Conservation (phyloP, 2,329 filamentous ascomycete genomes). For the Blastomyces silverae region DNA sequence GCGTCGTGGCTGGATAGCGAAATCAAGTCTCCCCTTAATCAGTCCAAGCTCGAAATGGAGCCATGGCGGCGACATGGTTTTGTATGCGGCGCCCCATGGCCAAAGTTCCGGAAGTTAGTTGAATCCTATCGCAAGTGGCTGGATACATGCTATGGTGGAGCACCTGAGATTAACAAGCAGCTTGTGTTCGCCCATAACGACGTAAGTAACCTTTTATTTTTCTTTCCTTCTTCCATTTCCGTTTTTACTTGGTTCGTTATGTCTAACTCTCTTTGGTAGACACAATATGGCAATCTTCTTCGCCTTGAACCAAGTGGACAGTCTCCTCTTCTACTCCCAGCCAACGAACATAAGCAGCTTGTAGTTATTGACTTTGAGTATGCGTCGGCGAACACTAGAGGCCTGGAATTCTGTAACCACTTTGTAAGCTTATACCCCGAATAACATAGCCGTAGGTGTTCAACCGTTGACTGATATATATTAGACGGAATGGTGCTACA, state of each 20-base stretch:
- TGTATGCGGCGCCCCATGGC: constrained; percentile 80
- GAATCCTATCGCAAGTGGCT: constrained; percentile 71
- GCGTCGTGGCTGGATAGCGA: constrained; percentile 52
- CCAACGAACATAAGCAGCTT: constrained; percentile 91
- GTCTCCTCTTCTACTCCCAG: constrained; percentile 78
- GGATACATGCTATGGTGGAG: constrained; percentile 62
- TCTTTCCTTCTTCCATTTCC: background rate
- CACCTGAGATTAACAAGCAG: constrained; percentile 59
- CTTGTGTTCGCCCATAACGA: constrained; percentile 98
- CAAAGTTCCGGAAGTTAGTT: constrained; percentile 64
- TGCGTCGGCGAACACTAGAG: constrained; percentile 77
- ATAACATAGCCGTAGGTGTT: background rate
- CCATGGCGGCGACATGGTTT: constrained; percentile 65
- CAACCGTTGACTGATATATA: constrained; percentile 1
- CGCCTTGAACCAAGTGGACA: constrained; percentile 63
- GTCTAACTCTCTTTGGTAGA: constrained; percentile 48
- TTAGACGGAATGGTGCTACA: constrained; percentile 88
- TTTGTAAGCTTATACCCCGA: constrained; percentile 53
- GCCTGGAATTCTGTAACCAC: constrained; percentile 93
- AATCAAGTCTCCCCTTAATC: constrained; percentile 46
- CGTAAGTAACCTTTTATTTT: constrained; percentile 49
- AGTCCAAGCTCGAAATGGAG: constrained; percentile 39
- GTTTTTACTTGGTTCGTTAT: constrained; percentile 7
- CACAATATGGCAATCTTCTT: constrained; percentile 96
- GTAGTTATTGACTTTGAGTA: constrained; percentile 99